These are phyloP conservation scores for Chenopodium quinoa DNA, from an alignment of 148 eudicot species.

Conservation along the genomic window DNA sequence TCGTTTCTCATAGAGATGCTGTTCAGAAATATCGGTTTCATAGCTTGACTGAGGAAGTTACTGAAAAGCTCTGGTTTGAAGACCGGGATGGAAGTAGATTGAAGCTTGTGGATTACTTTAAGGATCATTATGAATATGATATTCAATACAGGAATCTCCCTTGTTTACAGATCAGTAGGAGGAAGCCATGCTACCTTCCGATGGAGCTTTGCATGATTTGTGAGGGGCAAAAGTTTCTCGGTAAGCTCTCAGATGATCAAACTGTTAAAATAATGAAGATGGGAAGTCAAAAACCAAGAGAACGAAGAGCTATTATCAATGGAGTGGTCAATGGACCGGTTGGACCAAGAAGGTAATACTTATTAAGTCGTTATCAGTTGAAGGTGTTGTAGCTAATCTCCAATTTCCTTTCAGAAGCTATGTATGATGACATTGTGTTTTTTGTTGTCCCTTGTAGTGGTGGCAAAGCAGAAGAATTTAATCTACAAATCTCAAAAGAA, in stretches of 20 bases:
- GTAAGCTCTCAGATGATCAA: conserved; percentile 92
- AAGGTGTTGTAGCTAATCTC: not conserved
- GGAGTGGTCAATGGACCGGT: conserved; percentile 71
- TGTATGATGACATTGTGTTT: not conserved
- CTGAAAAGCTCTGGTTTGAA: conserved; percentile 70
- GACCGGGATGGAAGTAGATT: conserved; percentile 68
- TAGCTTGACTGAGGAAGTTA: conserved; percentile 70
- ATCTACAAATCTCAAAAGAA: conserved; percentile 59
- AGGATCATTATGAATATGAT: conserved; percentile 84
- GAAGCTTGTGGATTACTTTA: conserved; percentile 64
- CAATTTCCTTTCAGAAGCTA: not conserved
- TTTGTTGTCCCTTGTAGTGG: conserved; percentile 46
- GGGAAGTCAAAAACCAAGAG: conserved; percentile 83
- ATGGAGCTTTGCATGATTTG: conserved; percentile 96
- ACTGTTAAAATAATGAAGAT: conserved; percentile 75
- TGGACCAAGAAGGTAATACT: conserved; percentile 76
- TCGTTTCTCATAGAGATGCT: conserved; percentile 85
- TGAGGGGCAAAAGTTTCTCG: conserved; percentile 93
- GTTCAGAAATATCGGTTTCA: conserved; percentile 72
- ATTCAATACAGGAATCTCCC: conserved; percentile 76
- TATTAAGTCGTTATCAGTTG: not conserved
- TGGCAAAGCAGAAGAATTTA: conserved; percentile 65
- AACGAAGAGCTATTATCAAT: conserved; percentile 70
- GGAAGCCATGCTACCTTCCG: conserved; percentile 83
- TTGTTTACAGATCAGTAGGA: conserved; percentile 84